A percentile compares a stretch with the other conserved stretches of the same genome.
phyloP scores from a whole-genome alignment of 2,329 filamentous ascomycete species.

The Aspergillus terreus region DNA sequence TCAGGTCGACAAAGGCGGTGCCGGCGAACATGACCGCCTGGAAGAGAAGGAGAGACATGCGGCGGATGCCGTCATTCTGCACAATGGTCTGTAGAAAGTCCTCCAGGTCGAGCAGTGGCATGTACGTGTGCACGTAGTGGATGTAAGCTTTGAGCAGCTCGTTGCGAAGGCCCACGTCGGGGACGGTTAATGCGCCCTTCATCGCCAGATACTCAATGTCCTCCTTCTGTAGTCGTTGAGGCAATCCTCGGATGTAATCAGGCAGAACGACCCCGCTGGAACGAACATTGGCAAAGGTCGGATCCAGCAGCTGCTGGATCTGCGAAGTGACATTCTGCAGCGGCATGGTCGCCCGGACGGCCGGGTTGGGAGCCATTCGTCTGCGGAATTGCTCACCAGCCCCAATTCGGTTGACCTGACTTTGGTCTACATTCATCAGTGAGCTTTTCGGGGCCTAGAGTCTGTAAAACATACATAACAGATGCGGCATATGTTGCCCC shows the following conservation, averaged over 20 bases:
- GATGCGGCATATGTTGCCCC: slow-evolving; percentile 60
- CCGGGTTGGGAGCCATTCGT: slow-evolving; percentile 43
- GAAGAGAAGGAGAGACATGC: slow-evolving; percentile 80
- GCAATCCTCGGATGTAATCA: slow-evolving; percentile 75
- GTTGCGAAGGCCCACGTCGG: slow-evolving; percentile 66
- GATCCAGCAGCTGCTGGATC: slow-evolving; percentile 36
- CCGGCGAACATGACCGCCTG: slow-evolving; percentile 95
- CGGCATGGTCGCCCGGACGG: slow-evolving; percentile 36
- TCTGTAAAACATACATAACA: slow-evolving; percentile 53
- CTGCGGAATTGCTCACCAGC: slow-evolving; percentile 42
- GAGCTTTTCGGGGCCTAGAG: neutral
- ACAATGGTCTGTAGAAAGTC: slow-evolving; percentile 57
- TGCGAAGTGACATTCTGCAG: slow-evolving; percentile 34
- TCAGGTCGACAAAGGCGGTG: slow-evolving; percentile 81
- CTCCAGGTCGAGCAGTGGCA: slow-evolving; percentile 74
- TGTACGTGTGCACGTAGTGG: slow-evolving; percentile 89
- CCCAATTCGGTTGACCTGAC: slow-evolving; percentile 44
- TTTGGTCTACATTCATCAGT: slow-evolving; percentile 26
- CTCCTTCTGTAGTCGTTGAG: slow-evolving; percentile 70
- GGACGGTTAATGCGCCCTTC: slow-evolving; percentile 81
- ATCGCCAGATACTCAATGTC: slow-evolving; percentile 78
- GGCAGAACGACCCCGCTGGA: slow-evolving; percentile 49
- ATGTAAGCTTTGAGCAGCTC: slow-evolving; percentile 78
- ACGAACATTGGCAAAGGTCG: slow-evolving; percentile 48
- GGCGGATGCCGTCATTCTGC: slow-evolving; percentile 65